phyloP scores from a whole-genome alignment of 768 basidiomycete genomes.

The Sarcomyxa edulis region DNA sequence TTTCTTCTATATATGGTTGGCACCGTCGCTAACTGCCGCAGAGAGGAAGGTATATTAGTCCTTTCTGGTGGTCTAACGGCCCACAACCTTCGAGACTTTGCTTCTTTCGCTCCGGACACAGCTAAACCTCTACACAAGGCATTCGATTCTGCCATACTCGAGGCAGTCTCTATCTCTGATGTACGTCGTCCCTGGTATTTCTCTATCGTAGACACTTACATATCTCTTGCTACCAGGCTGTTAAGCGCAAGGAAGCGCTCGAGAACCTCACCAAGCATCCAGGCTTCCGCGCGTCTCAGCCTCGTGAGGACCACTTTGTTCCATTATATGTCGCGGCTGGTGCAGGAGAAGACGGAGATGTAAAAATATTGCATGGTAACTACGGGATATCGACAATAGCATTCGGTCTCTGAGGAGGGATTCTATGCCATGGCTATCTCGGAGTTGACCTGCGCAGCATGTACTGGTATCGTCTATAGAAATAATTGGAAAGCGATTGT shows the following conservation, averaged over 20 bases:
- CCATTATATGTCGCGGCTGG: conserved; percentile 76
- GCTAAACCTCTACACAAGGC: conserved; percentile 43
- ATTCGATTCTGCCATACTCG: conserved; percentile 56
- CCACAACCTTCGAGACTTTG: conserved; percentile 58
- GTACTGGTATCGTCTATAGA: too few species aligned
- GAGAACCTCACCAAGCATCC: conserved; percentile 48
- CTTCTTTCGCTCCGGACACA: conserved; percentile 42
- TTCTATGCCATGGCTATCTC: conserved; percentile 6
- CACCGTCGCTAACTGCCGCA: conserved; percentile 16
- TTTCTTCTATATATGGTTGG: conserved; percentile 2
- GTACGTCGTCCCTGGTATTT: conserved; percentile 28
- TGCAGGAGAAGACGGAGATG: conserved; percentile 54
- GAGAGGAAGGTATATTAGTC: conserved; percentile 61
- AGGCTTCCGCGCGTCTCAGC: conserved; percentile 65
- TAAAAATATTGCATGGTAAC: conserved; percentile 41
- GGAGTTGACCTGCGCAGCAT: background rate
- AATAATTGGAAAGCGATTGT: too few species aligned
- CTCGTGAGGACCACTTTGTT: conserved; percentile 77
- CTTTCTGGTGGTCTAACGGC: conserved; percentile 67
- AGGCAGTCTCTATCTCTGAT: conserved; percentile 44
- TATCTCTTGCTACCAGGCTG: conserved; percentile 28
- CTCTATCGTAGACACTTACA: conserved; percentile 3
- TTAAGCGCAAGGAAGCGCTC: conserved; percentile 51
- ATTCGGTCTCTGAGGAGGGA: conserved; percentile 56
- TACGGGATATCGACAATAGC: conserved; percentile 63